These are phyloP conservation scores for Linanthus parryae DNA, from an alignment of 148 eudicot species.

Conservation along the genomic window DNA sequence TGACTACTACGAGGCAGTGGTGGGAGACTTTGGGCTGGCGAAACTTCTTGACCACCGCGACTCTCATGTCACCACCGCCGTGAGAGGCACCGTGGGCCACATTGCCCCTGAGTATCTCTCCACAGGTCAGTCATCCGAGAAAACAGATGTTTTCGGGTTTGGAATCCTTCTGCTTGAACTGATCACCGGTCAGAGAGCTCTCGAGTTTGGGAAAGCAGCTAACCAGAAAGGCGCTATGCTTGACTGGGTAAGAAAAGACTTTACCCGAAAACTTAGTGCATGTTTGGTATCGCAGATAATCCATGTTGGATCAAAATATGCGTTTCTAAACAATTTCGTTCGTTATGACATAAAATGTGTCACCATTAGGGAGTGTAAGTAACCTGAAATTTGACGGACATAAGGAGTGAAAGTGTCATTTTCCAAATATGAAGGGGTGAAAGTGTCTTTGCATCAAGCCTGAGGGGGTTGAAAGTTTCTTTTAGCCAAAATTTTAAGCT, in stretches of 20 bases:
- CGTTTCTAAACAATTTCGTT: no score
- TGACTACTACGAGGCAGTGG: constrained; percentile 82
- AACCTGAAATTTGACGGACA: no score
- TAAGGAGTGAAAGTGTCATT: no score
- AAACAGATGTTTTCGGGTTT: constrained; percentile 81
- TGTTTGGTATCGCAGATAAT: no score
- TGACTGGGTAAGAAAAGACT: constrained; percentile 54
- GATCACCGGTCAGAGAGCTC: constrained; percentile 78
- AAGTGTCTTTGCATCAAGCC: no score
- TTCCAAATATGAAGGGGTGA: no score
- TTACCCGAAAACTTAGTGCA: neutral
- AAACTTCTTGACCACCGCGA: constrained; percentile 78
- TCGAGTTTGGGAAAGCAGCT: constrained; percentile 74
- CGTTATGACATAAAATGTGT: no score
- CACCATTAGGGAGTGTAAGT: no score
- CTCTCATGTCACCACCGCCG: constrained; percentile 81
- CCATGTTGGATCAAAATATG: no score
- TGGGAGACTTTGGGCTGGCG: constrained; percentile 88
- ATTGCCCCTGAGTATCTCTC: constrained; percentile 85
- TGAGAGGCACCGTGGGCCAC: constrained; percentile 78
- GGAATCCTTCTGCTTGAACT: constrained; percentile 73
- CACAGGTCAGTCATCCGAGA: constrained; percentile 85
- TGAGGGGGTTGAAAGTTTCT: no score
- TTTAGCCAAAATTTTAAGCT: no score
- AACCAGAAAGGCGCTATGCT: constrained; percentile 81